Base-by-base conservation (phyloP, 371 early-diverging fungal genomes). In the Amoeboaphelidium protococcarum region DNA sequence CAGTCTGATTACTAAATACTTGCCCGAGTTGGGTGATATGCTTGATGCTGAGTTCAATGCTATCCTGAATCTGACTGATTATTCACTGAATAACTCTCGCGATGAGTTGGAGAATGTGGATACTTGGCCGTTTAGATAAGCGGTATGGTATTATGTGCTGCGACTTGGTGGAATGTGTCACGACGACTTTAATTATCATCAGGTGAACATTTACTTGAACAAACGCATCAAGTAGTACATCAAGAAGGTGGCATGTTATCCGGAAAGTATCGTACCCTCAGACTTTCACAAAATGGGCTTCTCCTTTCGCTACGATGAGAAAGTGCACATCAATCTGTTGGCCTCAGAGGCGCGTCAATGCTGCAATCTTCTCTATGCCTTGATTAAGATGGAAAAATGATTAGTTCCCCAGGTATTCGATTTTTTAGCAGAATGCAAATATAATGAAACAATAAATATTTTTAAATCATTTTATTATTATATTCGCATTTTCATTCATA, bases 251-350 rank as follows among this genome's bases (percentile, higher is more conserved):
- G 63, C 64, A 45, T 58, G 52, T 47, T 52, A 54, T 13, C 70
- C 70, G 3, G 57, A 63, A 43, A 52, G 56, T 44, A 58, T 73
- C 19, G 56, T 54, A 43, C 54, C 49, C 42, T 55, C 54, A 23
- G 74, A 74, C 47, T 74, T 69, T 65, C 62, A 58, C 31, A 65
- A 66, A 47, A 62, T 71, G 58, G 73, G 69, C 13, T 58, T 73
- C 42, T 60, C 61, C 24, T 56, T 75, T 23, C 62, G 74, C 23
- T 64, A 70, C 2, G 74, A 75, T 52, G 76, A 75, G 51, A 73
- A 74, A 49, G 72, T 72, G 49, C 76, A 74, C 52, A 60, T 75
- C 26, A 72, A 71, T 48, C 49, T 75, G 25, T 54, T 75, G 41
- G 62, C 69, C 26, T 61, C 66, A 26, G 72, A 73, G 47, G 73